Percentiles rank a stretch among this genome's conserved stretches.
Conservation (phyloP, 2,329 filamentous ascomycete genomes). For the Stachybotrys elegans region DNA sequence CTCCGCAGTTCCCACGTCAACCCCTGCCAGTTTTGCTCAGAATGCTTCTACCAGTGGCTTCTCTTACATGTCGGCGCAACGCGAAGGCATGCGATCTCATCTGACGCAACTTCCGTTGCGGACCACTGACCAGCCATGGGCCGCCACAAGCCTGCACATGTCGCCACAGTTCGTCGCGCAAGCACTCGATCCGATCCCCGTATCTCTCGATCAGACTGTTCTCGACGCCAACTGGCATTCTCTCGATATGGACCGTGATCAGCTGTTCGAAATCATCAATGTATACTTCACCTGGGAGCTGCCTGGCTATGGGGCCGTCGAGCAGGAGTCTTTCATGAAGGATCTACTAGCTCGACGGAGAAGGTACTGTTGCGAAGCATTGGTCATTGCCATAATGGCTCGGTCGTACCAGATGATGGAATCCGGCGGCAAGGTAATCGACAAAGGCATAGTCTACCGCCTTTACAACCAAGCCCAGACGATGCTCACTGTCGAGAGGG, state of each 20-base stretch:
- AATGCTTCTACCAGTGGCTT: too few species aligned
- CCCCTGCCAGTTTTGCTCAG: too few species aligned
- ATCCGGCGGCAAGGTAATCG: background rate
- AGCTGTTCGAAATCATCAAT: background rate
- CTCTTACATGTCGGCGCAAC: too few species aligned
- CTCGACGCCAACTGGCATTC: background rate
- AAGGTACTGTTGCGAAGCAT: conserved; percentile 3
- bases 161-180: too few species aligned
- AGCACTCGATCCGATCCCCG: too few species aligned
- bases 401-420: conserved; percentile 4
- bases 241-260: background rate
- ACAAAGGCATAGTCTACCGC: background rate
- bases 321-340: conserved; percentile 1
- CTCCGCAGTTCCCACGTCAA: too few species aligned
- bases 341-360: background rate
- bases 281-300: conserved; percentile 1
- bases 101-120: too few species aligned
- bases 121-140: background rate
- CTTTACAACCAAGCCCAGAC: conserved; percentile 1
- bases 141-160: background rate
- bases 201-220: too few species aligned
- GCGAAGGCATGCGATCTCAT: too few species aligned
- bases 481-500: conserved; percentile 1
- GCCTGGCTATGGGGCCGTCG: background rate
- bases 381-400: conserved; percentile 5